These are phyloP conservation scores for Candida tallmaniae DNA, from an alignment of 805 yeast genomes.

Conservation along the genomic window DNA sequence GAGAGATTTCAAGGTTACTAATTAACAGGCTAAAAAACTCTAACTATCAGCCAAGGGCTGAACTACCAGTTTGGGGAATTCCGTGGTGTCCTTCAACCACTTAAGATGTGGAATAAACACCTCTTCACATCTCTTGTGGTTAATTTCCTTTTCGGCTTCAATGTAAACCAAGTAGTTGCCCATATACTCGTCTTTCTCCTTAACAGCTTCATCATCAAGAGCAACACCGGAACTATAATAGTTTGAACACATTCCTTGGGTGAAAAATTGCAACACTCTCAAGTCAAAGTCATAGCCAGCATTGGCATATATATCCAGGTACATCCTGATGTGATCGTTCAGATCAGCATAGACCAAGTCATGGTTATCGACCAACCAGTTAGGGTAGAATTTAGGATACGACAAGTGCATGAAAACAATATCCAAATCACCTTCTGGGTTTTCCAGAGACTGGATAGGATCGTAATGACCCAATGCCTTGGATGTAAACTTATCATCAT, in stretches of 20 bases:
- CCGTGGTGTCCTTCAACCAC: slow-evolving; percentile 37
- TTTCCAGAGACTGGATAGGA: slow-evolving; percentile 23
- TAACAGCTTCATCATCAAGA: slow-evolving; percentile 17
- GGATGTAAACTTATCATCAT: slow-evolving; percentile 25
- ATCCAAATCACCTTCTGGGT: slow-evolving; percentile 15
- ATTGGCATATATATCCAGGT: slow-evolving; percentile 27
- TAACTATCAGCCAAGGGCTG: slow-evolving; percentile 3
- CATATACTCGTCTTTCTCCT: slow-evolving; percentile 24
- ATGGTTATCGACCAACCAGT: slow-evolving; percentile 29
- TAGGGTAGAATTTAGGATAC: slow-evolving; percentile 46
- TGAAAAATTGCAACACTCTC: slow-evolving; percentile 33
- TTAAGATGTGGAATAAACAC: slow-evolving; percentile 39
- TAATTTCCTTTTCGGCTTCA: slow-evolving; percentile 16
- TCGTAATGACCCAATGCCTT: slow-evolving; percentile 39
- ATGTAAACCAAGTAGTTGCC: slow-evolving; percentile 29
- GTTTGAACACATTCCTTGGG: slow-evolving; percentile 34
- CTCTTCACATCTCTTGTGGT: slow-evolving; percentile 26
- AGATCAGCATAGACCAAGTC: slow-evolving; percentile 32
- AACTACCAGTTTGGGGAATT: slow-evolving; percentile 12
- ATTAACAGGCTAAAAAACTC: too few species aligned
- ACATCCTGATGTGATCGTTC: slow-evolving; percentile 39
- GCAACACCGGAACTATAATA: slow-evolving; percentile 29
- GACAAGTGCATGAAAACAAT: slow-evolving; percentile 53
- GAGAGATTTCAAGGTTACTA: too few species aligned
- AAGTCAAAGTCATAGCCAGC: slow-evolving; percentile 42